phyloP scores from a whole-genome alignment of 148 eudicot species.

The Amaranthus palmeri region DNA sequence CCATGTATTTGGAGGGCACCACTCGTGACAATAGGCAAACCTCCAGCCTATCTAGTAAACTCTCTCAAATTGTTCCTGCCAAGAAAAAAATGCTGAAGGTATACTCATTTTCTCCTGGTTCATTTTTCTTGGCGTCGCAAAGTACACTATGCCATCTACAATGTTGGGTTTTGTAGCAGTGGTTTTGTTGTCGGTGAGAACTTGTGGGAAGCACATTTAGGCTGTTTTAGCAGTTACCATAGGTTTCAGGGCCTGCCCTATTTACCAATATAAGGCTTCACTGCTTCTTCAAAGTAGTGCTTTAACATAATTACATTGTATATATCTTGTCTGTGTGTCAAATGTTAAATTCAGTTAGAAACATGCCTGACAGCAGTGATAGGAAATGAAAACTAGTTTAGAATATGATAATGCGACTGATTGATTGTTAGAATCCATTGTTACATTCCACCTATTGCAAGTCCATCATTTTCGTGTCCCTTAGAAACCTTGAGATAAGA shows the following conservation, averaged over 20 bases:
- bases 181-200: not conserved
- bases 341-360: not conserved
- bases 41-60: constrained; percentile 32
- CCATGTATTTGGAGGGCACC: constrained; percentile 37
- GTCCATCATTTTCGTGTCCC: no score
- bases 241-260: not conserved
- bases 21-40: constrained; percentile 29
- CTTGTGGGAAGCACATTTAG: not conserved
- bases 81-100: constrained; percentile 48
- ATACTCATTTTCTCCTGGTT: not conserved
- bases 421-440: not conserved
- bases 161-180: not conserved
- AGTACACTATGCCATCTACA: not conserved
- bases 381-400: not conserved
- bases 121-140: no score
- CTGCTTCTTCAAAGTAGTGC: no score
- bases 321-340: not conserved
- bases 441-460: not conserved
- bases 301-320: not conserved
- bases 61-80: constrained; percentile 40
- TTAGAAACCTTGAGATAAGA: not conserved
- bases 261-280: not conserved
- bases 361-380: not conserved
- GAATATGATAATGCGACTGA: not conserved
- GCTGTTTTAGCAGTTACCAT: not conserved